A percentile compares a stretch with the other conserved stretches of the same genome.
Conservation (phyloP, 139 green algal species). For the Micromonas pusilla region DNA sequence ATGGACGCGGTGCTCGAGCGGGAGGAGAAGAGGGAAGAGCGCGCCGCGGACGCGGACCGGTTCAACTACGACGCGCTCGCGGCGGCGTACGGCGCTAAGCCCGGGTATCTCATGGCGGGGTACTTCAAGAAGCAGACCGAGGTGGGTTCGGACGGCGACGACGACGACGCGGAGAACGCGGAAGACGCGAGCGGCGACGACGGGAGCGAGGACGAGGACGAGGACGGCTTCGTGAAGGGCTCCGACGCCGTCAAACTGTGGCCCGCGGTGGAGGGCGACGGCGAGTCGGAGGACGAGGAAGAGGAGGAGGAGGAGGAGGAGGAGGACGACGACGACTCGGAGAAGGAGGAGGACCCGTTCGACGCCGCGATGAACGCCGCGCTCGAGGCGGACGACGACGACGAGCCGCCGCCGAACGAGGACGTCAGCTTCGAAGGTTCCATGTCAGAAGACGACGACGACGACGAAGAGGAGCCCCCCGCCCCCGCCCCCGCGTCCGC, state of each 20-base stretch:
- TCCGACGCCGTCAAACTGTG: neutral
- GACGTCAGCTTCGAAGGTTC: neutral
- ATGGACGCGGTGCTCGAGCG: neutral
- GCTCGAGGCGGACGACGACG: neutral
- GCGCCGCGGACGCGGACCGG: neutral
- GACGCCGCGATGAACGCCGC: neutral
- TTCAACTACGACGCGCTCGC: conserved; percentile 16
- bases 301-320: conserved; percentile 16
- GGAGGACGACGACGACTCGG: neutral
- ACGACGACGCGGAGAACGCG: neutral
- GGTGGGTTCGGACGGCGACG: neutral
- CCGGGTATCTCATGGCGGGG: conserved; percentile 7
- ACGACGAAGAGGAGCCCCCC: neutral
- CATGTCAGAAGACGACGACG: neutral
- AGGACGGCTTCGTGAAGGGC: neutral
- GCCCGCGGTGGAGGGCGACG: neutral
- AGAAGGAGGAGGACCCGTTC: neutral
- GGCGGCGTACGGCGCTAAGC: conserved; percentile 1
- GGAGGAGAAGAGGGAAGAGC: conserved; percentile 7
- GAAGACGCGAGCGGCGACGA: neutral
- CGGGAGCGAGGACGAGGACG: neutral
- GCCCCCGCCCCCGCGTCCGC: no score
- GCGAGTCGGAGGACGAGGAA: neutral
- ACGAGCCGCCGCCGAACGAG: neutral
- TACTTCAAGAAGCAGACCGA: neutral